These are phyloP conservation scores for Colletotrichum lupini DNA, from an alignment of 2,329 filamentous ascomycete genomes.

Conservation along the genomic window DNA sequence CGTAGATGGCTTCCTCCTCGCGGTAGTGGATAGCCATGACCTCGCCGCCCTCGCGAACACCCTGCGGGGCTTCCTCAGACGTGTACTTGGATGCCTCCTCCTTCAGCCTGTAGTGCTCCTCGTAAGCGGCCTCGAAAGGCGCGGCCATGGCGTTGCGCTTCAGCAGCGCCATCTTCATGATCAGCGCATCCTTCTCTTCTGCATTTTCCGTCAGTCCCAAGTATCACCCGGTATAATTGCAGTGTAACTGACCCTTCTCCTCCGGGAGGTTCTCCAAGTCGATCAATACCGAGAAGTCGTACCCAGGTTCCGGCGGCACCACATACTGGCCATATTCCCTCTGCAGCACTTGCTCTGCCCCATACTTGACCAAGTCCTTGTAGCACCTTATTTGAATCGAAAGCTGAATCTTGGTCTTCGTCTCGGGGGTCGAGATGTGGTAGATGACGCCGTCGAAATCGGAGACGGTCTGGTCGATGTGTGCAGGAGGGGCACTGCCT, in stretches of 20 bases:
- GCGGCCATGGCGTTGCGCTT: slow-evolving; percentile 99
- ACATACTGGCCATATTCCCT: slow-evolving; percentile 96
- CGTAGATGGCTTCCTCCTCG: slow-evolving; percentile 98
- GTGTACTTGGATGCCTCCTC: slow-evolving; percentile 94
- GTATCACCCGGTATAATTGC: background rate
- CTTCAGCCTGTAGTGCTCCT: slow-evolving; percentile 87
- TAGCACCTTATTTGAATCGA: slow-evolving; percentile 97
- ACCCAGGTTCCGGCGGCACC: slow-evolving; percentile 86
- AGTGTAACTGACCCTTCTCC: slow-evolving; percentile 71
- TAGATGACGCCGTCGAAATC: slow-evolving; percentile 99
- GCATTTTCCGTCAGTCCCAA: slow-evolving; percentile 25
- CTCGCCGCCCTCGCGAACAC: slow-evolving; percentile 87
- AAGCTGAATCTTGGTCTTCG: slow-evolving; percentile 93
- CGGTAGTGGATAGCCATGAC: slow-evolving; percentile 98
- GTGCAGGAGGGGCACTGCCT: slow-evolving; percentile 80
- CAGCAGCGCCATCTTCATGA: slow-evolving; percentile 87
- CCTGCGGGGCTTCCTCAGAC: slow-evolving; percentile 92
- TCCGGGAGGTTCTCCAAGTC: slow-evolving; percentile 89
- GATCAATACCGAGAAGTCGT: slow-evolving; percentile 93
- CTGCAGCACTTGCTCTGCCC: slow-evolving; percentile 89
- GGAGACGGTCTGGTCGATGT: slow-evolving; percentile 97
- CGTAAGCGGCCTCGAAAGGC: slow-evolving; percentile 96
- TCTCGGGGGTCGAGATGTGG: slow-evolving; percentile 95
- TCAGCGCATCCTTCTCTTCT: slow-evolving; percentile 88
- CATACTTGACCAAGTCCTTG: slow-evolving; percentile 90